phyloP scores from a whole-genome alignment of 2,329 filamentous ascomycete genomes.

The Trichophyton equinum region DNA sequence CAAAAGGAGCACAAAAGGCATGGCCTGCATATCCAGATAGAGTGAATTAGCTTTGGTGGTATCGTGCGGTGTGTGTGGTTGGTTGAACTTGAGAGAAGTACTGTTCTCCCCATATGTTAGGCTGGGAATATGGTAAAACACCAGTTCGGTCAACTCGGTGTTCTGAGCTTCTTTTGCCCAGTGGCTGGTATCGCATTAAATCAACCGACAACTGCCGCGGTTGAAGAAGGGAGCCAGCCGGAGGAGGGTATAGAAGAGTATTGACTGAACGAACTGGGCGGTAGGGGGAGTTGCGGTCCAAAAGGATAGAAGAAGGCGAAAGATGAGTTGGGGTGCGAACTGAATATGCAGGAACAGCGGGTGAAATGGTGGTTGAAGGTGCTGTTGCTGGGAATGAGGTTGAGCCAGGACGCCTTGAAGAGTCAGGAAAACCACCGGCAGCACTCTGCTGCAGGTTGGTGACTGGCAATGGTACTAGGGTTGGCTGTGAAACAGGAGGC shows the following conservation, averaged over 20 bases:
- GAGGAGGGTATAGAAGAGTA: constrained; percentile 78
- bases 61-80: background rate
- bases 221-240: constrained; percentile 64
- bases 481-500: constrained; percentile 7
- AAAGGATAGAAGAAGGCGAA: constrained; percentile 75
- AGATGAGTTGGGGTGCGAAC: constrained; percentile 52
- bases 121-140: constrained; percentile 48
- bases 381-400: constrained; percentile 38
- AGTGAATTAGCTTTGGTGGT: background rate
- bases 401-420: constrained; percentile 38
- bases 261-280: constrained; percentile 80
- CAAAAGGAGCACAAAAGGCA: background rate
- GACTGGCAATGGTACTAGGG: constrained; percentile 20
- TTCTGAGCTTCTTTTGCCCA: constrained; percentile 53
- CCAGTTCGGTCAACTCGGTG: constrained; percentile 47
- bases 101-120: constrained; percentile 31
- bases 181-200: constrained; percentile 72
- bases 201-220: constrained; percentile 53
- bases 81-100: constrained; percentile 13
- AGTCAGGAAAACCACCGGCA: constrained; percentile 21
- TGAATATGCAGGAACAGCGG: constrained; percentile 54
- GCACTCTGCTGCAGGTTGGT: constrained; percentile 21
- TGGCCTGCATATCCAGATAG: background rate
- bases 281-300: constrained; percentile 85
- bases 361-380: constrained; percentile 43